phyloP scores from a whole-genome alignment of 208 protist genomes.

The Leishmania aethiopica region DNA sequence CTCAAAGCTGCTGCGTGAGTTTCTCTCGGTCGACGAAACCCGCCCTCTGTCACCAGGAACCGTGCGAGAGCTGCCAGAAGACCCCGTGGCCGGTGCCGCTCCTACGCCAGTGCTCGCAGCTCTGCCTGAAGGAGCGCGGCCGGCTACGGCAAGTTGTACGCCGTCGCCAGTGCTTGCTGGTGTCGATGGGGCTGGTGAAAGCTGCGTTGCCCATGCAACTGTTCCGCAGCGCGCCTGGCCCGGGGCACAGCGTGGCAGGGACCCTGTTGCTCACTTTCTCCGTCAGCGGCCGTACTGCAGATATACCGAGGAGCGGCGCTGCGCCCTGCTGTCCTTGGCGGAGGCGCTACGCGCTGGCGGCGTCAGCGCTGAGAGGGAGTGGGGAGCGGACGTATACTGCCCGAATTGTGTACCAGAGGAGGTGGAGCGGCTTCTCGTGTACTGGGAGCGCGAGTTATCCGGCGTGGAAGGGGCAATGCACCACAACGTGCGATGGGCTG shows the following conservation, averaged over 20 bases:
- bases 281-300: constrained; percentile 9
- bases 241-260: not conserved
- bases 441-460: constrained; percentile 34
- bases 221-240: not conserved
- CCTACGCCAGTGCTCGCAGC: not conserved
- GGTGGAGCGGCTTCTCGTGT: constrained; percentile 15
- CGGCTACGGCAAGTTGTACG: not conserved
- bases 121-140: not conserved
- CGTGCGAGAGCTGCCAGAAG: not conserved
- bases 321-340: constrained; percentile 3
- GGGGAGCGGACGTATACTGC: not conserved
- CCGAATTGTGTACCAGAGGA: constrained; percentile 16
- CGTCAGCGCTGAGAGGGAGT: not conserved
- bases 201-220: not conserved
- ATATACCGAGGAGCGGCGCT: not conserved
- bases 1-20: not conserved
- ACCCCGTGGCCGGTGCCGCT: not conserved
- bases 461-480: constrained; percentile 25
- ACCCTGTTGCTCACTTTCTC: constrained; percentile 21
- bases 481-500: constrained; percentile 47
- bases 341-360: not conserved
- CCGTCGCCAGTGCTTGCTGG: not conserved
- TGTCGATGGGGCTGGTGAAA: not conserved
- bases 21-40: not conserved
- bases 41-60: not conserved